These are phyloP conservation scores for Penicillium roqueforti DNA, from an alignment of 495 filamentous ascomycete genomes.

Conservation along the genomic window DNA sequence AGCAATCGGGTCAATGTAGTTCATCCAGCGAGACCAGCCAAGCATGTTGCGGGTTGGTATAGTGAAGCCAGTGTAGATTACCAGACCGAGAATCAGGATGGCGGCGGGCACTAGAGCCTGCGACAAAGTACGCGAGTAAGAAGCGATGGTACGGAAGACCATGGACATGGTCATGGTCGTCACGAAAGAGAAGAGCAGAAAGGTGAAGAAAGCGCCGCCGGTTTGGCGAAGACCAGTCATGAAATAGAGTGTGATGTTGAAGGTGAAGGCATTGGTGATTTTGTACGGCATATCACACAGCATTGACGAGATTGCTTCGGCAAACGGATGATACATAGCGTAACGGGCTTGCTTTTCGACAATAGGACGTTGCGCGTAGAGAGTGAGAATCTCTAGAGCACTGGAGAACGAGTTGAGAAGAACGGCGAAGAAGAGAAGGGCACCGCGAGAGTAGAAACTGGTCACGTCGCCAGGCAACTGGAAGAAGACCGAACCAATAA, in stretches of 20 bases:
- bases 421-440: slow-evolving; percentile 89
- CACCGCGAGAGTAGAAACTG: slow-evolving; percentile 79
- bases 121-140: slow-evolving; percentile 47
- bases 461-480: slow-evolving; percentile 59
- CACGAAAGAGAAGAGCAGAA: slow-evolving; percentile 53
- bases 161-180: slow-evolving; percentile 59
- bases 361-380: slow-evolving; percentile 61
- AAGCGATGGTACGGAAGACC: slow-evolving; percentile 50
- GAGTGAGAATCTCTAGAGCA: slow-evolving; percentile 66
- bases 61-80: slow-evolving; percentile 53
- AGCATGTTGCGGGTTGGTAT: slow-evolving; percentile 50
- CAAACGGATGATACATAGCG: slow-evolving; percentile 63
- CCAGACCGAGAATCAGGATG: slow-evolving; percentile 47
- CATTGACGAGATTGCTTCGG: slow-evolving; percentile 59
- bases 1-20: slow-evolving; percentile 48
- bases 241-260: slow-evolving; percentile 60
- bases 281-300: slow-evolving; percentile 60
- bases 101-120: slow-evolving; percentile 52
- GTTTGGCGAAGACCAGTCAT: slow-evolving; percentile 52
- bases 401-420: slow-evolving; percentile 85
- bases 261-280: slow-evolving; percentile 46
- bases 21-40: slow-evolving; percentile 53
- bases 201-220: slow-evolving; percentile 55
- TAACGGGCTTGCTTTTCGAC: slow-evolving; percentile 66
- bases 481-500: slow-evolving; percentile 87